Base-by-base conservation (phyloP, 805 yeast species). In the Saccharomycopsis vini region DNA sequence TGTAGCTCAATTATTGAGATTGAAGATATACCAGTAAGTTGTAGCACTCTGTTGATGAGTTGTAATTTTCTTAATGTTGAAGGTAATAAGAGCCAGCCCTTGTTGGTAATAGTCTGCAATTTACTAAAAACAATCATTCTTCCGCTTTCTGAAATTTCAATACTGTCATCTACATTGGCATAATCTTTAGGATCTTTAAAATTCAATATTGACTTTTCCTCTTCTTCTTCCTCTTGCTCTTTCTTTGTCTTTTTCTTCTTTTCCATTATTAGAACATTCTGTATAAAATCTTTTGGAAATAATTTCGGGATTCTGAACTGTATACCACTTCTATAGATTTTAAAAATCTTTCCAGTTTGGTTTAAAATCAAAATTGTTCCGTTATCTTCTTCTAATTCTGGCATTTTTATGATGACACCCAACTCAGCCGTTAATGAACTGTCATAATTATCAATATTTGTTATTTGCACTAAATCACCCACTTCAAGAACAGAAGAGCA, bases 11-110 rank as follows among this genome's bases (percentile, higher is more conserved):
- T 55, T 12, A 71, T 52, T 0, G 73, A 58, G 1, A 72, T 49
- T 23, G 64, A 66, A 22, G 61, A 56, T 7, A 77, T 71, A 1
- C 74, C 70, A 21, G 41, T 35, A 49, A 60, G 57, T 56, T 71
- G 78, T 5, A 76, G 52, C 4, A 60, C 47, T 42, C 72, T 56
- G 56, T 76, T 77, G 26, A 77, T 51, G 3, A 62, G 42, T 50
- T 73, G 74, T 36, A 76, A 58, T 52, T 68, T 68, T 42, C 61
- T 54, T 5, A 67, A 54, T n/a, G 64, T 61, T 1, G 54, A 49
- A 13, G 73, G 68, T 20, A 73, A 48, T 30, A 59, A 55, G 13
- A 56, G 50, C 62, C 72, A 68, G 2, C 77, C 69, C 0, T 51
- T 47, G 23, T 66, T 59, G 0, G 75, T 64, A 2, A 75, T 52